Conservation (phyloP, 768 basidiomycete species). For the Lanmaoa rubissima region DNA sequence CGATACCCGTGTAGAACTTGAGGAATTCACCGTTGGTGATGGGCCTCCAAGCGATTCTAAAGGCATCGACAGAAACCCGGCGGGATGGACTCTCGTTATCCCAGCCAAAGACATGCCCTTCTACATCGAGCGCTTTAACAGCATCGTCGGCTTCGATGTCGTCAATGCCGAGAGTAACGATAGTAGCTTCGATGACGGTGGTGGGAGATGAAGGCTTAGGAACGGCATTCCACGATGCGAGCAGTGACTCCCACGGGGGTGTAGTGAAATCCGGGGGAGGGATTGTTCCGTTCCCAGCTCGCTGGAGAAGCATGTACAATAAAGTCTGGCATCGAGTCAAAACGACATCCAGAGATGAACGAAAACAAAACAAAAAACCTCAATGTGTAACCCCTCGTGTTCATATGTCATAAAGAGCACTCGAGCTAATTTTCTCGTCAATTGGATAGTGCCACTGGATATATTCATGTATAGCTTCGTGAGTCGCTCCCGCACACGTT, state of each 20-base stretch:
- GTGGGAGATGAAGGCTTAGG: conserved; percentile 43
- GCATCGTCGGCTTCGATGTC: conserved; percentile 74
- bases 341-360: background rate
- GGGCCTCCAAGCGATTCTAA: conserved; percentile 82
- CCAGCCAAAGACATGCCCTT: conserved; percentile 83
- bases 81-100: conserved; percentile 86
- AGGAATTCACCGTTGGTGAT: conserved; percentile 88
- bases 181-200: conserved; percentile 57
- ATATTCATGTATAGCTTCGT: conserved; percentile 71
- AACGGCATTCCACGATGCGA: conserved; percentile 44
- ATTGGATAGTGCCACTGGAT: conserved; percentile 42
- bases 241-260: conserved; percentile 69
- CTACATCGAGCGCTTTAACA: conserved; percentile 36
- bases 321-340: conserved; percentile 53
- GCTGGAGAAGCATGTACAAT: conserved; percentile 91
- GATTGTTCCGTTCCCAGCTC: conserved; percentile 72
- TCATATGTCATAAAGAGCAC: conserved; percentile 90
- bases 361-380: conserved; percentile 39
- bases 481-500: conserved; percentile 75
- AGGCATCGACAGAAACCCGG: conserved; percentile 56
- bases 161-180: conserved; percentile 73
- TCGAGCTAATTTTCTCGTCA: conserved; percentile 69
- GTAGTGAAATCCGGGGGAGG: conserved; percentile 71
- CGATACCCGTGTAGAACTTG: conserved; percentile 51
- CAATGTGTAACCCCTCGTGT: conserved; percentile 87